Evolutionary conservation across 805 yeast genomes (phyloP), one percentile per base, ranked within the genome.

Genomic region (Ogataea haglerorum): DNA sequence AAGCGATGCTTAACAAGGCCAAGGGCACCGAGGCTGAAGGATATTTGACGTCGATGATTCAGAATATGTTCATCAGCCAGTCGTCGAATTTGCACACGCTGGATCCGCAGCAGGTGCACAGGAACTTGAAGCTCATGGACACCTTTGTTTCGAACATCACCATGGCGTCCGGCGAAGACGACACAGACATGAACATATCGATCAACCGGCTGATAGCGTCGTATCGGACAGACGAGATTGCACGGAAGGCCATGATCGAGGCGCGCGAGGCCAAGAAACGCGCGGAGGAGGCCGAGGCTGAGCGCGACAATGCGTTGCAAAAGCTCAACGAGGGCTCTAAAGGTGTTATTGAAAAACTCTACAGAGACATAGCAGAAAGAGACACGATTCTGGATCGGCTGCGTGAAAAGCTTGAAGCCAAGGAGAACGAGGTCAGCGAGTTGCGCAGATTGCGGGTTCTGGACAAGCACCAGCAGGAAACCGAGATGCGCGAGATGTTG

Each of bases 211-310:
- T 91, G 33, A 70, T 78, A 43, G 80, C 87, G 30, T 73, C 85
- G 19, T 70, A 90, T 55, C 80, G 81, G 50, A 85, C 96, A 0
- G 96, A 91, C 58, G 95, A 87, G 39, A 81, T 82, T 63, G 95
- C 95, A 10, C 70, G 80, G 38, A 72, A 84, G 45, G 95, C 96
- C 57, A 68, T 48, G 49, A 62, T 43, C 59, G 75, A 71, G 44
- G 63, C 65, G n/a, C 68, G 63, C 35, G 67, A 59, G 16, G 68
- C 64, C 25, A 64, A 64, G 43, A 64, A 59, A 41, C 52, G 60
- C 12, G 68, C 66, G 6, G 65, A 62, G 13, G 69, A 68, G 47
- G 72, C 74, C 3, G 67, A 64, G 34, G 75, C 75, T 4, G 75
- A 71, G 50, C 52, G 63, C 16, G 68, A 63, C 32, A 46, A 50